phyloP scores from a whole-genome alignment of 768 basidiomycete species.

The Auricularia cornea region DNA sequence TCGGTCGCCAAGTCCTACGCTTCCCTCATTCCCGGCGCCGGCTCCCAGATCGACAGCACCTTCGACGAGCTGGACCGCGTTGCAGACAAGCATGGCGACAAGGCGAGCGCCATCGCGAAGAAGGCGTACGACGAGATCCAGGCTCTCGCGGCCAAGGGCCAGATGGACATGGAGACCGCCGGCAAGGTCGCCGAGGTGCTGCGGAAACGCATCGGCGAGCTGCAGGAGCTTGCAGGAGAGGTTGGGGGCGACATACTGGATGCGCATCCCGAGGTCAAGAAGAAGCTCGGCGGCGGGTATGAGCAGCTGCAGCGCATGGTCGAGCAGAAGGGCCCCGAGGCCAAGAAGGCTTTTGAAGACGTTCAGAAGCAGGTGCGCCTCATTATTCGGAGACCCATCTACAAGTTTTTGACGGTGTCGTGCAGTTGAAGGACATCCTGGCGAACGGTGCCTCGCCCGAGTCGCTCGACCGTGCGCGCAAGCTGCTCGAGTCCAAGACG shows the following conservation, averaged over 20 bases:
- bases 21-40: constrained; percentile 31
- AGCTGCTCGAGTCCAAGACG: constrained; percentile 20
- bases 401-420: not conserved
- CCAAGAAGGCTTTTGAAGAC: constrained; percentile 24
- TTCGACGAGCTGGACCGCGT: constrained; percentile 36
- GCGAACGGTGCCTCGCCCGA: constrained; percentile 20
- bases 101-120: constrained; percentile 29
- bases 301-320: constrained; percentile 20
- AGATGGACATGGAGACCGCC: constrained; percentile 19
- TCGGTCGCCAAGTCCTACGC: constrained; percentile 33
- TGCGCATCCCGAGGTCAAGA: constrained; percentile 22
- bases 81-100: constrained; percentile 30
- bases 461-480: constrained; percentile 14
- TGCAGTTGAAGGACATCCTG: constrained; percentile 20
- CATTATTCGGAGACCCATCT: constrained; percentile 6
- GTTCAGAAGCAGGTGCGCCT: constrained; percentile 7
- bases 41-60: constrained; percentile 29
- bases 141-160: constrained; percentile 15
- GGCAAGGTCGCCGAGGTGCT: constrained; percentile 21
- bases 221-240: constrained; percentile 22
- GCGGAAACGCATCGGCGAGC: constrained; percentile 15
- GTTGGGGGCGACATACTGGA: constrained; percentile 23
- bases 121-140: constrained; percentile 30
- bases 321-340: constrained; percentile 21
- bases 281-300: constrained; percentile 23